phyloP scores from a whole-genome alignment of 495 filamentous ascomycete species.

The Penicillium paradoxum region DNA sequence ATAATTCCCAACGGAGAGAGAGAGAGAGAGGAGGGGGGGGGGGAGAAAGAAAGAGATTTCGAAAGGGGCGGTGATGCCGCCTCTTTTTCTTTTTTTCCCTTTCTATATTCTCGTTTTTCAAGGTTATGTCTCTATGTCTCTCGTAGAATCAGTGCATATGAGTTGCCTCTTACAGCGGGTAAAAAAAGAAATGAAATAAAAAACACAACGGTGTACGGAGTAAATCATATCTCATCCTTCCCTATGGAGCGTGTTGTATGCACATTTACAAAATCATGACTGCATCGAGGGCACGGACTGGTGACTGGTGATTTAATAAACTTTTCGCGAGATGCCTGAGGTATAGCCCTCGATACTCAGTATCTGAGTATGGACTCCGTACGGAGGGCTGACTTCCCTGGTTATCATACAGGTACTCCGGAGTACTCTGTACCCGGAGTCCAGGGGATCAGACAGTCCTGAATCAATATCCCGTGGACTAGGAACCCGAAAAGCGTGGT shows the following conservation, averaged over 20 bases:
- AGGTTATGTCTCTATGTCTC: neutral
- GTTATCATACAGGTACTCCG: too few species aligned
- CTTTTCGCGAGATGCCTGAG: neutral
- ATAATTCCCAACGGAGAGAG: neutral
- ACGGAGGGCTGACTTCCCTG: too few species aligned
- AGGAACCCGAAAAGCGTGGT: constrained; percentile 15
- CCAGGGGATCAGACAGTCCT: too few species aligned
- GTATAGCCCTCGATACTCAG: too few species aligned
- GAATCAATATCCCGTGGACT: constrained; percentile 22
- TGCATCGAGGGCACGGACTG: neutral
- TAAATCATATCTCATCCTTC: neutral
- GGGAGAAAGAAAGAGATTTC: constrained; percentile 13
- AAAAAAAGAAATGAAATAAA: neutral
- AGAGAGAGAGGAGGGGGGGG: constrained; percentile 2
- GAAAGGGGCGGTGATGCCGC: constrained; percentile 23
- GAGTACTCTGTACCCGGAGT: too few species aligned
- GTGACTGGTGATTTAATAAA: neutral
- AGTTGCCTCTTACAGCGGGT: neutral
- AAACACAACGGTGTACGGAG: neutral
- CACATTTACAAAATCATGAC: neutral
- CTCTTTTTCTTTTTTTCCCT: neutral
- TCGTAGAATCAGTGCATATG: neutral
- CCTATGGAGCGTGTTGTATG: too few species aligned
- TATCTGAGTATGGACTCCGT: too few species aligned
- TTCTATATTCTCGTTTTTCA: neutral